Percentiles rank a stretch among this genome's conserved stretches.
These are phyloP conservation scores for Carex myosuroides DNA, from an alignment of 176 grass and related monocot species.

Conservation along the genomic window DNA sequence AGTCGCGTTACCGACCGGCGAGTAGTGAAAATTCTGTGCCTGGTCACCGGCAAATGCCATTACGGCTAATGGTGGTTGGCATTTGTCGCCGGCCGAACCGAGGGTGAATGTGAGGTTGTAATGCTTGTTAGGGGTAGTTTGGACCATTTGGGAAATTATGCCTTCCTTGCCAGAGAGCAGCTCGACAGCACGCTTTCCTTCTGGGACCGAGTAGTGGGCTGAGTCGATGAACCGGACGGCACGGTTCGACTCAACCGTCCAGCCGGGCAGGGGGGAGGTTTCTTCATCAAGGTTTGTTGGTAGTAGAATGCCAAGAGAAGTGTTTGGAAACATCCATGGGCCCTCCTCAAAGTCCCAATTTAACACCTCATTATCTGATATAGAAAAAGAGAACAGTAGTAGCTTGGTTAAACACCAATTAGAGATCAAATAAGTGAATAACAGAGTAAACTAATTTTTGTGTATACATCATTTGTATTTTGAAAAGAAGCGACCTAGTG, in stretches of 20 bases:
- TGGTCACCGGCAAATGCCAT: conserved; percentile 93
- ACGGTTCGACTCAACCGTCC: conserved; percentile 91
- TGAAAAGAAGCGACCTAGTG: not conserved
- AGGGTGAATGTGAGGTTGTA: conserved; percentile 80
- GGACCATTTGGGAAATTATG: conserved; percentile 97
- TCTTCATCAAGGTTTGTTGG: conserved; percentile 89
- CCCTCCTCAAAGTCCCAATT: conserved; percentile 98
- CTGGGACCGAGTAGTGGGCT: conserved; percentile 66
- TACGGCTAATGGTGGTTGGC: conserved; percentile 75
- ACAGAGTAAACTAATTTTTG: not conserved
- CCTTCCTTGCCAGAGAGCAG: conserved; percentile 95
- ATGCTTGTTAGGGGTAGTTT: conserved; percentile 73
- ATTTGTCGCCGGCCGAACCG: conserved; percentile 57
- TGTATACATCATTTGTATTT: not conserved
- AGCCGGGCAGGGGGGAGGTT: conserved; percentile 72
- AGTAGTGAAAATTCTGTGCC: conserved; percentile 91
- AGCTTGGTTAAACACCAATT: not conserved
- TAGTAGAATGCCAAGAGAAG: conserved; percentile 81
- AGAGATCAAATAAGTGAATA: not conserved
- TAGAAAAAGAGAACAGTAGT: not conserved
- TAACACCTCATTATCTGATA: conserved; percentile 66
- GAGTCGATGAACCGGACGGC: conserved; percentile 80
- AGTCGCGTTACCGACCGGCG: conserved; percentile 55
- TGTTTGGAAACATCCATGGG: conserved; percentile 93
- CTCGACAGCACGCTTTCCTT: conserved; percentile 89